These are phyloP conservation scores for Actinidia arguta DNA, from an alignment of 179 eudicot species.

Conservation along the genomic window DNA sequence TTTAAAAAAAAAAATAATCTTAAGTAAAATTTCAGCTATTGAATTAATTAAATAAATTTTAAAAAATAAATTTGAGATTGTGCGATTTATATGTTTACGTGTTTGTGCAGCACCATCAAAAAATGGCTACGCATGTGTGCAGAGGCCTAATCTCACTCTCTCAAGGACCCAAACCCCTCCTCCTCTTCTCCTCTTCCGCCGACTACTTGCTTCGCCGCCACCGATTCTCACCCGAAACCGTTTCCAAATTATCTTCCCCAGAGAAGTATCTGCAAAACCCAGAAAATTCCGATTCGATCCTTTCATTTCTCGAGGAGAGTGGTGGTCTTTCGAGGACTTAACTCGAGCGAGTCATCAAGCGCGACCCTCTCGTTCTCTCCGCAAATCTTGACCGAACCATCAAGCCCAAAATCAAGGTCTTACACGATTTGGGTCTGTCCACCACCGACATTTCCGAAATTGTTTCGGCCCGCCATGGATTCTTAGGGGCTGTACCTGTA, in stretches of 20 bases:
- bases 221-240: constrained; percentile 37
- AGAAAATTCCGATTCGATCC: constrained; percentile 22
- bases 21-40: no score
- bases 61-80: no score
- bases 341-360: constrained; percentile 23
- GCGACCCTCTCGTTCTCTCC: constrained; percentile 31
- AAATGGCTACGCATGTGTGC: constrained; percentile 19
- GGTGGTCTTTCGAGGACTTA: constrained; percentile 30
- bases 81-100: no score
- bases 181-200: constrained; percentile 23
- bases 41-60: no score
- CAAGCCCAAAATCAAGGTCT: constrained; percentile 35
- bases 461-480: constrained; percentile 29
- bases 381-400: constrained; percentile 29
- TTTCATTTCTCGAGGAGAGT: constrained; percentile 26
- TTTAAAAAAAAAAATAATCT: no score
- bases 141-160: constrained; percentile 17
- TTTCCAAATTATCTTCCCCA: constrained; percentile 26
- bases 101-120: no score
- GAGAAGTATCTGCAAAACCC: constrained; percentile 15
- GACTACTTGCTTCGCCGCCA: constrained; percentile 32
- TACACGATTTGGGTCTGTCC: constrained; percentile 42
- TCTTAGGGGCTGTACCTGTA: constrained; percentile 18
- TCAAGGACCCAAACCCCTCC: constrained; percentile 14
- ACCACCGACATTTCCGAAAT: constrained; percentile 28